Percentiles rank a stretch among this genome's conserved stretches.
Conservation (phyloP, 768 basidiomycete genomes). For the Tephrocybe sp. region DNA sequence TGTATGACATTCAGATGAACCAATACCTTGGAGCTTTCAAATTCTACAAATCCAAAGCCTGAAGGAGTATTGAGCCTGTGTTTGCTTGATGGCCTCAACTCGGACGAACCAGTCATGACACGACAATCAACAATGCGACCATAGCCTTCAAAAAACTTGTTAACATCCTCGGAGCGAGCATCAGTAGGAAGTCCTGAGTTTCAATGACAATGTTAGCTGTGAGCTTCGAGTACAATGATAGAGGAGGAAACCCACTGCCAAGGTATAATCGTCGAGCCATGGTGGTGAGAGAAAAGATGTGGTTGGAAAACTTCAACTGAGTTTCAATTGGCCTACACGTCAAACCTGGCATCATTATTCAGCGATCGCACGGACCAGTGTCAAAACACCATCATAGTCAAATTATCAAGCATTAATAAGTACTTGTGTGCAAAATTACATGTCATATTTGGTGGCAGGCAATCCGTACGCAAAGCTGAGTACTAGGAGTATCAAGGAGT, state of each 20-base stretch:
- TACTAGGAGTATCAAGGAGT: constrained; percentile 11
- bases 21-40: constrained; percentile 77
- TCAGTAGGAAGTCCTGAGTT: constrained; percentile 76
- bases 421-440: too few relatives aligned
- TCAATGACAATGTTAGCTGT: not conserved
- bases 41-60: constrained; percentile 98
- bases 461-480: constrained; percentile 5
- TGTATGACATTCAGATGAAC: not conserved
- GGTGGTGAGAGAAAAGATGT: constrained; percentile 37
- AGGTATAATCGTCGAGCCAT: constrained; percentile 89
- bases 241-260: constrained; percentile 56
- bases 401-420: too few relatives aligned
- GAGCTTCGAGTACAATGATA: constrained; percentile 2
- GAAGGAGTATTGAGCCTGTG: constrained; percentile 20
- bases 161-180: constrained; percentile 79
- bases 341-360: constrained; percentile 22
- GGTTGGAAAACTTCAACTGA: constrained; percentile 36
- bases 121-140: constrained; percentile 88
- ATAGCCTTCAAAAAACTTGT: constrained; percentile 88
- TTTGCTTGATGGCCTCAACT: constrained; percentile 15
- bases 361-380: constrained; percentile 43
- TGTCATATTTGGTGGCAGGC: not conserved
- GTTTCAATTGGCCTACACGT: constrained; percentile 39
- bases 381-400: not conserved
- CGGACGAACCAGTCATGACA: constrained; percentile 84